Base-by-base conservation (phyloP, 2,329 filamentous ascomycete species). In the Aspergillus hiratsukae region DNA sequence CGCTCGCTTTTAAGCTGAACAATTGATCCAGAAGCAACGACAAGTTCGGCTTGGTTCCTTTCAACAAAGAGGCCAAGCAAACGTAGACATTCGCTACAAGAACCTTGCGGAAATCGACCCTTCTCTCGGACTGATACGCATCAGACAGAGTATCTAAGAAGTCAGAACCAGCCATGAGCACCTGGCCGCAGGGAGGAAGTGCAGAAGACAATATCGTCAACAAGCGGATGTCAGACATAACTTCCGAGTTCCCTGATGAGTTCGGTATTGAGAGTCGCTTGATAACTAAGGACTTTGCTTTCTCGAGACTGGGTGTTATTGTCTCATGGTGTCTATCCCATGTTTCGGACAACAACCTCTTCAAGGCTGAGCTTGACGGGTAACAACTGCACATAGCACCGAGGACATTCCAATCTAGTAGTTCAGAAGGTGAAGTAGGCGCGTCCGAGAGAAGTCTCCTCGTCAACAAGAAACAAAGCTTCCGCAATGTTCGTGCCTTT, bases 151-250 rank as follows among this genome's bases (percentile, higher is more conserved):
- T 85, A 69, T 97, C 93, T 21, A 96, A 74, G 64, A 94, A 93
- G 73, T 97, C 93, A 51, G 89, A 91, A 1, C 93, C 93, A 0
- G 88, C 88, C 64, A 96, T 83, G 65, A 96, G 87, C 63, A 89
- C 79, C 6, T 76, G 72, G 29, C 80, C 83, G 48, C 75, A 75
- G 25, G 80, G 66, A 23, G 75, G 72, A 54, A 76, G 67, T 27
- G 67, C 62, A 27, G 72, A 75, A 4, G 73, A 61, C 31, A 79
- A 62, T 23, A 76, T 64, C 10, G 75, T 78, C 54, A 78, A 63
- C 8, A 66, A 59, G 35, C 72, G 70, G 51, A 77, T 62, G 51
- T 72, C 66, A 45, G 56, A 50, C 14, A 65, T 55, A 17, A 68
- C 46, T 37, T 60, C 62, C 10, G 60, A 35, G 1, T 56, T 55